phyloP scores from a whole-genome alignment of 176 grass and related monocot genomes.

The Guadua angustifolia region DNA sequence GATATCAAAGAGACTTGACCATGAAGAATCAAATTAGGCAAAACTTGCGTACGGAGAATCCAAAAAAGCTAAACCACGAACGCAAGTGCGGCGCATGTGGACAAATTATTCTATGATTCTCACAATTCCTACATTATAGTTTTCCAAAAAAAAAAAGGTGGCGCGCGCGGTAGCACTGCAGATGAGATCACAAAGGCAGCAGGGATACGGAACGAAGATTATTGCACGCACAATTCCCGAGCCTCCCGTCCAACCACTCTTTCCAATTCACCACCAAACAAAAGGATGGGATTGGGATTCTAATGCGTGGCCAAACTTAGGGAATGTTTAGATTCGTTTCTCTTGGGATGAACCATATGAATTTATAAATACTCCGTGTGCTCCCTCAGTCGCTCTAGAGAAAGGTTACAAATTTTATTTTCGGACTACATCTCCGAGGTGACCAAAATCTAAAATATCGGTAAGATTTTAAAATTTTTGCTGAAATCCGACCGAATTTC shows the following conservation, averaged over 20 bases:
- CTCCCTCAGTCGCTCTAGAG: no score
- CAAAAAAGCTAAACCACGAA: constrained; percentile 8
- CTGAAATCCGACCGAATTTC: no score
- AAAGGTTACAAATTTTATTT: no score
- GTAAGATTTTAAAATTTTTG: no score
- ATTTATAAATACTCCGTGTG: no score
- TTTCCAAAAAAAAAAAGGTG: not conserved
- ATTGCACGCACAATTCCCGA: not conserved
- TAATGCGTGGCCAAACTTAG: constrained; percentile 3
- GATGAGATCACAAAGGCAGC: not conserved
- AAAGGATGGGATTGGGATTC: not conserved
- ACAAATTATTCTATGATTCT: constrained; percentile 32
- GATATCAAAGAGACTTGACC: not conserved
- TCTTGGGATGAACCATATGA: not conserved
- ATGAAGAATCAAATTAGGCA: constrained; percentile 30
- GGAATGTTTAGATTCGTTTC: constrained; percentile 25
- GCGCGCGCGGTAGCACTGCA: not conserved
- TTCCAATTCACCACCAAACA: not conserved
- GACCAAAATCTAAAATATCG: no score
- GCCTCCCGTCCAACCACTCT: not conserved
- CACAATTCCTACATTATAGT: not conserved
- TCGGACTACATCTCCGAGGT: no score
- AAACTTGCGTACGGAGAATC: constrained; percentile 10
- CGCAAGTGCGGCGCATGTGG: constrained; percentile 8
- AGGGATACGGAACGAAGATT: not conserved